Evolutionary conservation across 169 alveolate species (phyloP).

Genomic region (Cardiosporidium cionae): DNA sequence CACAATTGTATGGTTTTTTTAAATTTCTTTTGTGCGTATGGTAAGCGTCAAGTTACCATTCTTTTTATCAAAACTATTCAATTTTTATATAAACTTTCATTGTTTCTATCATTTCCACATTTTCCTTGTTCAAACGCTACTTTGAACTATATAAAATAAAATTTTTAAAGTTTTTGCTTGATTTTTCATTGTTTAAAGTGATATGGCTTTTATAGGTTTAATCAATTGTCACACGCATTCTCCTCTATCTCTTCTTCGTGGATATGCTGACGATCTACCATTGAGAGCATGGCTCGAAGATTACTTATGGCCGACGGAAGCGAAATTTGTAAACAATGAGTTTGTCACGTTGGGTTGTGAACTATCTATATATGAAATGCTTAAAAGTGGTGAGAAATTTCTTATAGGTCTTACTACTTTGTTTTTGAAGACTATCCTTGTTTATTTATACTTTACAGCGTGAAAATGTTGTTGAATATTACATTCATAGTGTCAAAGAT

Average conservation of each 20-base stretch:
- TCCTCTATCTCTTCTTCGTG: slow-evolving; percentile 1
- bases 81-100: not conserved
- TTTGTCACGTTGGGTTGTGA: slow-evolving; percentile 4
- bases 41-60: not conserved
- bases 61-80: not conserved
- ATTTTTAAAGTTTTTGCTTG: not conserved
- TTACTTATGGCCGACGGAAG: slow-evolving; percentile 20
- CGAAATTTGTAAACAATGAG: not conserved
- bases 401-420: not conserved
- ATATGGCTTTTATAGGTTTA: not conserved
- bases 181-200: not conserved
- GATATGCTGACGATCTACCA: slow-evolving; percentile 6
- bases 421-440: no score
- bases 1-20: not conserved
- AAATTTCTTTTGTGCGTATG: not conserved
- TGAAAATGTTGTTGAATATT: no score
- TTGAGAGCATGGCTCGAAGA: slow-evolving; percentile 16
- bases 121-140: not conserved
- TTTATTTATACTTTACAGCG: no score
- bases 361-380: slow-evolving; percentile 11
- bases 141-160: not conserved
- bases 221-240: slow-evolving; percentile 19
- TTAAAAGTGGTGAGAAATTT: not conserved
- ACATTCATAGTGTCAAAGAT: no score
- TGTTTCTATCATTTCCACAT: not conserved